Evolutionary conservation across 1,284 basidiomycete species (phyloP).

Genomic region (Porodaedalea pini): DNA sequence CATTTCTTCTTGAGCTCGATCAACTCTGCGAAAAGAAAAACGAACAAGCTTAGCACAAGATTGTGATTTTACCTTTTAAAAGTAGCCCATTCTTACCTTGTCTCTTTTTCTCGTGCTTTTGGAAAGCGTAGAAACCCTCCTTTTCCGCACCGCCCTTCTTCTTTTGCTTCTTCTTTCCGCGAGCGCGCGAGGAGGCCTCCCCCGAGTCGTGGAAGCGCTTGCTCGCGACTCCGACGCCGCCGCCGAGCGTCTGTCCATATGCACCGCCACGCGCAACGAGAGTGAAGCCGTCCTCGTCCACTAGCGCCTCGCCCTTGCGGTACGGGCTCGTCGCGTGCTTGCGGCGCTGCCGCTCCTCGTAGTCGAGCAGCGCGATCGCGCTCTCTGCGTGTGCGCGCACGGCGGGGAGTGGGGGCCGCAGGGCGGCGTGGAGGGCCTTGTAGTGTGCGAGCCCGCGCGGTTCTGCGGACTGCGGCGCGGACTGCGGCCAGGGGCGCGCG

Average conservation of each 20-base stretch:
- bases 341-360: constrained; percentile 58
- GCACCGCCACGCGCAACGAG: constrained; percentile 84
- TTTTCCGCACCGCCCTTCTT: constrained; percentile 73
- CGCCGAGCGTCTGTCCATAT: constrained; percentile 81
- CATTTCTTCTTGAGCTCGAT: constrained; percentile 78
- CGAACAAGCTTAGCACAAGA: constrained; percentile 8
- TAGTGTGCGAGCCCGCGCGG: constrained; percentile 75
- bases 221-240: constrained; percentile 74
- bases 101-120: constrained; percentile 82
- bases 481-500: constrained; percentile 58
- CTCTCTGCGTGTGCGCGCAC: constrained; percentile 76
- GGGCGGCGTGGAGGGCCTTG: constrained; percentile 51
- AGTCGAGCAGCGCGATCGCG: constrained; percentile 73
- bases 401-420: constrained; percentile 67
- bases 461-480: constrained; percentile 49
- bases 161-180: constrained; percentile 48
- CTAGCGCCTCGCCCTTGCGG: constrained; percentile 75
- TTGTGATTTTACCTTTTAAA: constrained; percentile 1
- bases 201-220: constrained; percentile 64
- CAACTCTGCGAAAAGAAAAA: constrained; percentile 50
- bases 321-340: constrained; percentile 59
- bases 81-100: constrained; percentile 72
- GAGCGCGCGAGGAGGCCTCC: constrained; percentile 33
- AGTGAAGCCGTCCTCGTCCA: constrained; percentile 91
- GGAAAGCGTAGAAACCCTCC: constrained; percentile 82